Evolutionary conservation across 2,329 filamentous ascomycete species (phyloP).

Genomic region (Beauveria rudraprayagi): DNA sequence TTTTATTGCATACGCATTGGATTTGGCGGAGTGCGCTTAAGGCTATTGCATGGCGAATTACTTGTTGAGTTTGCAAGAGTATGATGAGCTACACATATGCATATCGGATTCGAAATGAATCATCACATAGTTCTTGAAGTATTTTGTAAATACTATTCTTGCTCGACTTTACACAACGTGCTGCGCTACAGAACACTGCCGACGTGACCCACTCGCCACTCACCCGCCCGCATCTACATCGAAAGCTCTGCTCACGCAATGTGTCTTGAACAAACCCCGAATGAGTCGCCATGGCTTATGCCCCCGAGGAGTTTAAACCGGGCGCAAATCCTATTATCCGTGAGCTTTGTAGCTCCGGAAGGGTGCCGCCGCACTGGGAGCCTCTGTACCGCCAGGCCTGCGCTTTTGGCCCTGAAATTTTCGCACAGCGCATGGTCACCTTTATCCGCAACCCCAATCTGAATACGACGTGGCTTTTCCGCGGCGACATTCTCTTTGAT

Average conservation of each 20-base stretch:
- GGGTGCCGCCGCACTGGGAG: slow-evolving; percentile 34
- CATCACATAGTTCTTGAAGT: not conserved
- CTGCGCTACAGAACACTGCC: no score
- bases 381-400: slow-evolving; percentile 50
- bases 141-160: not conserved
- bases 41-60: not conserved
- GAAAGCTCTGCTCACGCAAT: not conserved
- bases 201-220: not conserved
- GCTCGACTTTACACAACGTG: not conserved
- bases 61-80: not conserved
- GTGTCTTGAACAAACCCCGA: not conserved
- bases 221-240: no score
- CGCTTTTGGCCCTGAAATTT: slow-evolving; percentile 55
- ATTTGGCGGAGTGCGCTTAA: not conserved
- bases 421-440: slow-evolving; percentile 62
- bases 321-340: slow-evolving; percentile 27
- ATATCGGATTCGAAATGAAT: not conserved
- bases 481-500: slow-evolving; percentile 59
- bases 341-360: slow-evolving; percentile 20
- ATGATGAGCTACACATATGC: not conserved
- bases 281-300: not conserved
- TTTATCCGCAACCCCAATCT: slow-evolving; percentile 72
- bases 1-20: not conserved
- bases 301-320: slow-evolving; percentile 1
- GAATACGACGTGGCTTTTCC: slow-evolving; percentile 69